Percentiles rank a stretch among this genome's conserved stretches.
Evolutionary conservation across 768 basidiomycete genomes (phyloP).

Genomic region (Lentinula raphanica): DNA sequence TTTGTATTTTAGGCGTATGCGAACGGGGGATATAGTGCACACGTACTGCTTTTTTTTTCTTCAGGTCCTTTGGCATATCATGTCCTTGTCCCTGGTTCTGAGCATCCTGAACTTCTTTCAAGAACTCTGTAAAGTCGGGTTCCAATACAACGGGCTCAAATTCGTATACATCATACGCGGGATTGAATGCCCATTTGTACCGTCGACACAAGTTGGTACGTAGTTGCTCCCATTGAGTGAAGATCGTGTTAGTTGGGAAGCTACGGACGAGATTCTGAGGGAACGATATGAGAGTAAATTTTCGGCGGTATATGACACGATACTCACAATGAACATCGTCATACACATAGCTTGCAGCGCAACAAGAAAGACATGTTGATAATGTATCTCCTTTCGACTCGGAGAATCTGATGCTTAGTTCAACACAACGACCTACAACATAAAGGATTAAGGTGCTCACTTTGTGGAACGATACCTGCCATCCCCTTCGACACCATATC

Average conservation of each 20-base stretch:
- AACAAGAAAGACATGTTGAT: conserved; percentile 46
- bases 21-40: too few species aligned
- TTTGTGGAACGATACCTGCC: conserved; percentile 18
- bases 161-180: neutral
- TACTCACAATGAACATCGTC: conserved; percentile 50
- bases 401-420: conserved; percentile 26
- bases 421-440: conserved; percentile 1
- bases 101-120: neutral
- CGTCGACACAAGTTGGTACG: neutral
- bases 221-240: conserved; percentile 6
- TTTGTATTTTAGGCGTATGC: too few species aligned
- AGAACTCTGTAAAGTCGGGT: neutral
- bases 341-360: conserved; percentile 53
- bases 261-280: neutral
- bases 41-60: neutral
- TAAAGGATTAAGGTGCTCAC: conserved; percentile 18
- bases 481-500: conserved; percentile 40
- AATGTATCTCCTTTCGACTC: conserved; percentile 41
- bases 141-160: neutral
- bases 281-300: neutral
- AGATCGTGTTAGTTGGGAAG: neutral
- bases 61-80: too few species aligned
- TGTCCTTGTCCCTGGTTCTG: neutral
- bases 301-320: neutral
- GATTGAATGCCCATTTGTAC: conserved; percentile 5